A percentile compares a stretch with the other conserved stretches of the same genome.
Conservation (phyloP, 495 filamentous ascomycete species). For the Trichocladium uniseriatum region DNA sequence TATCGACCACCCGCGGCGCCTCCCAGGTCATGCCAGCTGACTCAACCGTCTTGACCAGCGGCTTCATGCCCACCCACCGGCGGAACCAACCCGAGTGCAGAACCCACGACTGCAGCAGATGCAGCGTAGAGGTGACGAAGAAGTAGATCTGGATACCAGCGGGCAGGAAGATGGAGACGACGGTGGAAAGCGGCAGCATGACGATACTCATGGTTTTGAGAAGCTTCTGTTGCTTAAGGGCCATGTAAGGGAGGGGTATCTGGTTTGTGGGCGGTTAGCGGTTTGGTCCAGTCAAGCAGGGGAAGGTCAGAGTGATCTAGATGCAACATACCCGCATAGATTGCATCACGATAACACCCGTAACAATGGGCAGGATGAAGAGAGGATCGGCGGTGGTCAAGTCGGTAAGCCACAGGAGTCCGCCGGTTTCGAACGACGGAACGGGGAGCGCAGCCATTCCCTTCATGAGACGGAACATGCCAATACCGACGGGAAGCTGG, state of each 20-base stretch:
- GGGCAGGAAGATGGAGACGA: slow-evolving; percentile 56
- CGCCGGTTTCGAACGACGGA: slow-evolving; percentile 60
- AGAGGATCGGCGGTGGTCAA: slow-evolving; percentile 69
- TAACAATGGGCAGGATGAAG: slow-evolving; percentile 56
- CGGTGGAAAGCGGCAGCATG: slow-evolving; percentile 52
- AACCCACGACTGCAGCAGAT: slow-evolving; percentile 47
- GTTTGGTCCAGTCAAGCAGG: neutral
- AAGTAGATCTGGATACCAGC: slow-evolving; percentile 68
- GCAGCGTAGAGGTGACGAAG: slow-evolving; percentile 44
- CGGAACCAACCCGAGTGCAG: slow-evolving; percentile 45
- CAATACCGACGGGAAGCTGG: slow-evolving; percentile 65
- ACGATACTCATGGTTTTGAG: slow-evolving; percentile 45
- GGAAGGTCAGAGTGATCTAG: neutral
- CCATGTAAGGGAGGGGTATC: slow-evolving; percentile 29
- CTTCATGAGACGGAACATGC: slow-evolving; percentile 66
- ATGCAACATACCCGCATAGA: slow-evolving; percentile 48
- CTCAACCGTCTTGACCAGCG: slow-evolving; percentile 25
- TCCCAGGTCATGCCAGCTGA: slow-evolving; percentile 15
- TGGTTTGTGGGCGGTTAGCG: neutral
- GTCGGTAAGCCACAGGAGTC: slow-evolving; percentile 68
- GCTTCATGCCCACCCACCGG: slow-evolving; percentile 37
- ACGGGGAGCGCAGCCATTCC: slow-evolving; percentile 72
- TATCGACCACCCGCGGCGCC: slow-evolving; percentile 22
- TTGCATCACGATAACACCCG: slow-evolving; percentile 41
- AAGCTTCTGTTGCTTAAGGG: slow-evolving; percentile 28